phyloP scores from a whole-genome alignment of 768 basidiomycete species.

The Agrocybe praecox region DNA sequence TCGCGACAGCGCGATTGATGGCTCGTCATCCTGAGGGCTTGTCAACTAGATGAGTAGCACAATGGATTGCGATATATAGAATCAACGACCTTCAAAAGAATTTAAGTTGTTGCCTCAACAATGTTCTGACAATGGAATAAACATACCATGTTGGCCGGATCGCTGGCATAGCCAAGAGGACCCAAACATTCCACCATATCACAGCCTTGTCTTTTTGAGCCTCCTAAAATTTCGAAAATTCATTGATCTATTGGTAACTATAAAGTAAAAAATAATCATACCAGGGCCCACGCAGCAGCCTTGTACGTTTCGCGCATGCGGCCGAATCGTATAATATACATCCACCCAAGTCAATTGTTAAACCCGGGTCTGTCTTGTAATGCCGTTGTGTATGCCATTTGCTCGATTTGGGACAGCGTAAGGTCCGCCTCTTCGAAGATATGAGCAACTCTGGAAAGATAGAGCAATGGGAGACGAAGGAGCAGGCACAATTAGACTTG shows the following conservation, averaged over 20 bases:
- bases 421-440: conserved; percentile 68
- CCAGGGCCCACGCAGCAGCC: conserved; percentile 62
- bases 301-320: conserved; percentile 63
- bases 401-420: conserved; percentile 55
- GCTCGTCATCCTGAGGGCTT: conserved; percentile 38
- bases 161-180: conserved; percentile 61
- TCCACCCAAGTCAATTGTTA: conserved; percentile 50
- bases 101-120: neutral
- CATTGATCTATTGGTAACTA: neutral
- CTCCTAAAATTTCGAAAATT: conserved; percentile 39
- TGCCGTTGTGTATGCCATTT: conserved; percentile 32
- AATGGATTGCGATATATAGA: conserved; percentile 52
- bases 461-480: conserved; percentile 60
- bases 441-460: conserved; percentile 65
- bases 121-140: neutral
- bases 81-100: conserved; percentile 49
- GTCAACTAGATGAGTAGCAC: conserved; percentile 62
- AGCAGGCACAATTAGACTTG: conserved; percentile 37
- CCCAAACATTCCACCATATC: conserved; percentile 62
- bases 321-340: conserved; percentile 62
- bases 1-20: conserved; percentile 11
- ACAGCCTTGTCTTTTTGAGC: conserved; percentile 34
- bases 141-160: conserved; percentile 62
- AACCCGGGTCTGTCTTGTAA: neutral
- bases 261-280: conserved; percentile 20